Percentiles rank a stretch among this genome's conserved stretches.
These are phyloP conservation scores for Pneumocystis sp. DNA, from an alignment of 1,139 yeast species.

Conservation along the genomic window DNA sequence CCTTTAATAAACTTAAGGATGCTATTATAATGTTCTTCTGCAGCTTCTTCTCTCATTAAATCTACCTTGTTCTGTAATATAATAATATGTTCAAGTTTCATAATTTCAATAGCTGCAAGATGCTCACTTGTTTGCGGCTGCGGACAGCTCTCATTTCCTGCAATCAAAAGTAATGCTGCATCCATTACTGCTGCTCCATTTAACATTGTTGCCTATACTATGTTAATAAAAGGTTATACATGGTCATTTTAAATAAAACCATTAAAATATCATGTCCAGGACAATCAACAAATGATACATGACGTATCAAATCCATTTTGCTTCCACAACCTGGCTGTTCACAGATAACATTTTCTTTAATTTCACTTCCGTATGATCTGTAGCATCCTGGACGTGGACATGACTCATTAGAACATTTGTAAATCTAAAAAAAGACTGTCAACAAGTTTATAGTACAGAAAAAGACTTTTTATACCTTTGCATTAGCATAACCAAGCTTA, in stretches of 20 bases:
- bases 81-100: conserved; percentile 94
- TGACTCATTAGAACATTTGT: conserved; percentile 71
- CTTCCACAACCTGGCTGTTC: conserved; percentile 63
- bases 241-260: conserved; percentile 22
- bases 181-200: conserved; percentile 99
- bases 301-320: conserved; percentile 80
- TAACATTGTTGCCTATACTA: conserved; percentile 70
- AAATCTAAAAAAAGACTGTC: conserved; percentile 31
- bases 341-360: conserved; percentile 87
- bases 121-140: conserved; percentile 99
- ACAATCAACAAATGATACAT: conserved; percentile 96
- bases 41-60: conserved; percentile 94
- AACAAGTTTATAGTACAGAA: neutral
- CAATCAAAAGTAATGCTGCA: conserved; percentile 88
- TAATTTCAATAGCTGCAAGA: conserved; percentile 97
- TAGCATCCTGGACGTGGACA: conserved; percentile 95
- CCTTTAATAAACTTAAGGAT: conserved; percentile 71
- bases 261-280: conserved; percentile 99
- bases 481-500: conserved; percentile 96
- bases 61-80: conserved; percentile 97
- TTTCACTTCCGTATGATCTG: conserved; percentile 84
- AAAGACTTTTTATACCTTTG: conserved; percentile 32
- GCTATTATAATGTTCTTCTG: conserved; percentile 86
- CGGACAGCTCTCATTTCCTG: conserved; percentile 98
- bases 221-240: neutral